These are phyloP conservation scores for Neospermospora avenae DNA, from an alignment of 2,329 filamentous ascomycete species.

Conservation along the genomic window DNA sequence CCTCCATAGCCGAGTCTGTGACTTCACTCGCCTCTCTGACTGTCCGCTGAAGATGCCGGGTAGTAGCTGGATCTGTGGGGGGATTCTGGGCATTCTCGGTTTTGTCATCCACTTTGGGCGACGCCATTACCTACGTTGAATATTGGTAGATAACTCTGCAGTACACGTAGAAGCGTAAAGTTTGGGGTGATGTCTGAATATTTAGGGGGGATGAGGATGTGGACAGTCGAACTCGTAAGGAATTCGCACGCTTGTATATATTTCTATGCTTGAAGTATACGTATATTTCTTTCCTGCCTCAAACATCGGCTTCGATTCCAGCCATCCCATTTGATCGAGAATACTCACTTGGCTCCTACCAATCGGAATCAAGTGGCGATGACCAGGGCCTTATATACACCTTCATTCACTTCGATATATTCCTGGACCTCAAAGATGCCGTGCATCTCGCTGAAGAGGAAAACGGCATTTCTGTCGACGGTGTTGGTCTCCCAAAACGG, in stretches of 20 bases:
- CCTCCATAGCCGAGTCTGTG: constrained; percentile 13
- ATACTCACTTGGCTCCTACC: neutral
- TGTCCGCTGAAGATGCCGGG: constrained; percentile 10
- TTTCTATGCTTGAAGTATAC: neutral
- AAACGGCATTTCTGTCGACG: constrained; percentile 2
- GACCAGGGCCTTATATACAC: neutral
- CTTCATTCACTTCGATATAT: neutral
- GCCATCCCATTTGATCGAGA: neutral
- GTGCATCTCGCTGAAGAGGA: neutral
- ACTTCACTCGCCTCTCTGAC: constrained; percentile 7
- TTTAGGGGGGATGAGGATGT: neutral
- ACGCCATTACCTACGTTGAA: neutral
- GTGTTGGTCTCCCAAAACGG: constrained; percentile 1
- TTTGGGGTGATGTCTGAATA: neutral
- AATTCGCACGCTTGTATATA: constrained; percentile 2
- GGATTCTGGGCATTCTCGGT: neutral
- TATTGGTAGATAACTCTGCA: neutral
- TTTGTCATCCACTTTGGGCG: neutral
- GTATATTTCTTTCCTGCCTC: neutral
- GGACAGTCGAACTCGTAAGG: neutral
- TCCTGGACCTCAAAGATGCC: neutral
- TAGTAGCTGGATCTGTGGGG: constrained; percentile 3
- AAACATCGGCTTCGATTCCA: neutral
- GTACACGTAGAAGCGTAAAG: neutral
- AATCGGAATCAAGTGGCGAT: neutral